Base-by-base conservation (phyloP, 495 filamentous ascomycete species). In the Neurospora africana region DNA sequence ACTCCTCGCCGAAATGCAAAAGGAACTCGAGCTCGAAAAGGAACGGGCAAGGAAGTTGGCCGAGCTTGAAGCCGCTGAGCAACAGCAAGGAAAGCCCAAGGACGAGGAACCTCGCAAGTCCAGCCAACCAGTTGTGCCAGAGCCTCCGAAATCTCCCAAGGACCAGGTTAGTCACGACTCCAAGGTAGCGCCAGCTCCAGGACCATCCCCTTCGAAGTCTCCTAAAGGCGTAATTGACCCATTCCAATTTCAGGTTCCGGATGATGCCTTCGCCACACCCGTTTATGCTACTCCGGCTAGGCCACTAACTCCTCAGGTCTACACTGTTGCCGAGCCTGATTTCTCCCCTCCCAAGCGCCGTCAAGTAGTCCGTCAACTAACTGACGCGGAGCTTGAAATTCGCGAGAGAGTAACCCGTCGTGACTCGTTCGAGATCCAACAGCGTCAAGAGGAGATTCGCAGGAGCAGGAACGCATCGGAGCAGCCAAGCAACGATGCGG, bases 191-290 rank as follows among this genome's bases (percentile, higher is more conserved):
- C 68, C 68, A 44, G 47, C 70, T 58, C 53, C 53, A 19, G 53
- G 53, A 35, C 53, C 53, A 65, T 71, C 75, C 36, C 71, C 70
- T 11, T 72, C 73, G 36, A 72, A 78, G 65, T 75, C 72, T 8
- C 68, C 78, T 15, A 33, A 33, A 17, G 53, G 27, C 53, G 27
- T 65, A 65, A 72, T 86, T 71, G 84, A 87, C 74, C 83, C 85
- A 19, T 87, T 87, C 76, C 80, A 85, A 72, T 87, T 76, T 68
- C 86, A 86, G 74, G 85, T 86, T 71, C 37, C 78, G 17, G 79
- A 84, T 68, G 82, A 85, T 76, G 83, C 84, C 65, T 87, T 85
- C 69, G 74, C 73, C 40, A 83, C 84, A 27, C 83, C 84, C 10
- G 68, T 71, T 8, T 71, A 77, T 69, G 72, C 74, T 36, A 81